Base-by-base conservation (phyloP, 2,329 filamentous ascomycete species). In the Xylariaceae sp. region DNA sequence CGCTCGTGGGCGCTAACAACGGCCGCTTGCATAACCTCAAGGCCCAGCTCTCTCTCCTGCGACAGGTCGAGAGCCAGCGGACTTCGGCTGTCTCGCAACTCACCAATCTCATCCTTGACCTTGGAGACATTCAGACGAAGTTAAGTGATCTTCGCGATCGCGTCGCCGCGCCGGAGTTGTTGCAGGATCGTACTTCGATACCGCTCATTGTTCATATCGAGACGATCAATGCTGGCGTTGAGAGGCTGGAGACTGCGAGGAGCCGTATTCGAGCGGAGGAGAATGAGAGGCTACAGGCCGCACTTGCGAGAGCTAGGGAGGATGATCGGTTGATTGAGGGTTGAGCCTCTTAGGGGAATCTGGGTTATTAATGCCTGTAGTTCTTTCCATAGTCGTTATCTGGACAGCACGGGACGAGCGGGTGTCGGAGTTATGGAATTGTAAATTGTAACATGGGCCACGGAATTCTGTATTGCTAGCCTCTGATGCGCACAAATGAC, bases 201-300 rank as follows among this genome's bases (percentile, higher is more conserved):
- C 86, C 87, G 2, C 71, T 94, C 5, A 77, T 78, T 44, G 83
- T 89, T 39, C 87, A 94, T 62, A 83, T 94, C 38, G 83, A 89
- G 57, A 84, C 82, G 48, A 90, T 94, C 53, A 76, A 86, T 49
- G 73, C 81, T 43, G 86, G 86, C 0, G 81, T 91, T 1, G 85
- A 90, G 66, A 75, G 89, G 54, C 69, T 94, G 52, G 83, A 89
- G 64, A 68, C 71, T 18, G 82, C 84, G 42, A 75, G 87, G 51
- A 75, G 78, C 39, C 77, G 80, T 53, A 78, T 82, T 15, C 72
- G 79, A 47, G 75, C 73, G 30, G 68, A 80, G 14, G 83, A 87
- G 70, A 75, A 81, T 39, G 79, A 85, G 32, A 70, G 77, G 45
- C 70, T 84, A 22, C 69, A 73, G 48, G 73, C 78, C 58, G 77